These are phyloP conservation scores for Wolfiporia cocos DNA, from an alignment of 1,284 basidiomycete species.

Conservation along the genomic window DNA sequence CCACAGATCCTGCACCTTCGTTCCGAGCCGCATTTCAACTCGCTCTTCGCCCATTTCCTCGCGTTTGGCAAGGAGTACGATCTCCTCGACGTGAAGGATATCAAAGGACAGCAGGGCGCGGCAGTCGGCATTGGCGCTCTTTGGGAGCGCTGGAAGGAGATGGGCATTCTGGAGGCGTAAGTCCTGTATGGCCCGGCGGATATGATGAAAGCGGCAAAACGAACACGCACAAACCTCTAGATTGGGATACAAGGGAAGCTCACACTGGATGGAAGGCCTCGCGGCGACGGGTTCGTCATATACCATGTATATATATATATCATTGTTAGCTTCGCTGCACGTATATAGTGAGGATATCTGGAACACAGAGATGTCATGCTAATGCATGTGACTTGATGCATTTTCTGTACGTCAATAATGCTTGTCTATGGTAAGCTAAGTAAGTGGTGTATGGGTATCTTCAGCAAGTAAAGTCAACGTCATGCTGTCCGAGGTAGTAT, in stretches of 20 bases:
- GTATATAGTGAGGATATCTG: background rate
- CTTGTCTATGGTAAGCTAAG: no score
- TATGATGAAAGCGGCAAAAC: no score
- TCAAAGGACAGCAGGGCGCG: constrained; percentile 63
- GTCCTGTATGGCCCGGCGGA: no score
- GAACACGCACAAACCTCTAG: no score
- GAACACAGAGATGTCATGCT: background rate
- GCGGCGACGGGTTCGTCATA: constrained; percentile 22
- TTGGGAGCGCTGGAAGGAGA: constrained; percentile 88
- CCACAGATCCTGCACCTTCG: constrained; percentile 89
- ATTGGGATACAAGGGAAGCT: no score
- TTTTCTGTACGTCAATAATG: no score
- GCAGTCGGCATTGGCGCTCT: constrained; percentile 78
- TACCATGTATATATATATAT: constrained; percentile 16
- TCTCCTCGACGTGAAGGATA: constrained; percentile 84
- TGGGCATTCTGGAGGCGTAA: constrained; percentile 57
- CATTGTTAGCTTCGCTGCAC: background rate
- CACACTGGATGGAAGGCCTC: constrained; percentile 5
- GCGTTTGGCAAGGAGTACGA: constrained; percentile 94
- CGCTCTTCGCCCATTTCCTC: constrained; percentile 95
- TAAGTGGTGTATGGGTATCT: no score
- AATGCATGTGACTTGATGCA: no score
- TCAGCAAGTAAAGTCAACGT: no score
- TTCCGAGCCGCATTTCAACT: constrained; percentile 96
- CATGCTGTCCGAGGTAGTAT: background rate